These are phyloP conservation scores for Asclepias syriaca DNA, from an alignment of 257 asterid species.

Conservation along the genomic window DNA sequence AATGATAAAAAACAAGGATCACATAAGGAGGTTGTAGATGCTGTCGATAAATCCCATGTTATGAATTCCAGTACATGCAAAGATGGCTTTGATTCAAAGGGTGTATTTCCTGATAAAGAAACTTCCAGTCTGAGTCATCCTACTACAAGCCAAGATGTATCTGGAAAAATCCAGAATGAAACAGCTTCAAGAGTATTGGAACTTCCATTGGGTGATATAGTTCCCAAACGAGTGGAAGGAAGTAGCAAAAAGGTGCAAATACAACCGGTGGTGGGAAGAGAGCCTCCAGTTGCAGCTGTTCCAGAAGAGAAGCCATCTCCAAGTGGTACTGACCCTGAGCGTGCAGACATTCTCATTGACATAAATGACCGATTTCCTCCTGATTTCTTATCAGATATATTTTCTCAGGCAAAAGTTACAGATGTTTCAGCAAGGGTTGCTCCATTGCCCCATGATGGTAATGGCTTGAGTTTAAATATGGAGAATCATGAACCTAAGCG, in stretches of 20 bases:
- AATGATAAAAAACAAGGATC: constrained; percentile 32
- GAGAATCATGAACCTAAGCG: constrained; percentile 72
- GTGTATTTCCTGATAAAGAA: constrained; percentile 30
- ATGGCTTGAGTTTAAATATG: constrained; percentile 69
- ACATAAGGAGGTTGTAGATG: constrained; percentile 24
- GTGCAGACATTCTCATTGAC: constrained; percentile 69
- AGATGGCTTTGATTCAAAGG: constrained; percentile 33
- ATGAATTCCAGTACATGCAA: constrained; percentile 23
- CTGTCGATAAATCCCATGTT: constrained; percentile 25
- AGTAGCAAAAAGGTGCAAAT: constrained; percentile 26
- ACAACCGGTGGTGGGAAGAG: constrained; percentile 26
- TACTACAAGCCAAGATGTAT: constrained; percentile 26
- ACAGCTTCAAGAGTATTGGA: constrained; percentile 29
- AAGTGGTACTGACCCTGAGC: constrained; percentile 37
- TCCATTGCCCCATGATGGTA: constrained; percentile 42
- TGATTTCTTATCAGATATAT: constrained; percentile 75
- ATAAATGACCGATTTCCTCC: constrained; percentile 79
- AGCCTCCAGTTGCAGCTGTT: constrained; percentile 29
- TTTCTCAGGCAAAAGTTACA: constrained; percentile 46
- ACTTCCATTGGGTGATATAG: constrained; percentile 29
- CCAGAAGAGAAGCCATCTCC: constrained; percentile 35
- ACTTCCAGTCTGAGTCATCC: constrained; percentile 27
- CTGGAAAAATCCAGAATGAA: constrained; percentile 31
- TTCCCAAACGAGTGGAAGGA: constrained; percentile 28
- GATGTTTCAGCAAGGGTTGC: constrained; percentile 39